Base-by-base conservation (phyloP, 257 asterid genomes). In the Cordia subcordata region DNA sequence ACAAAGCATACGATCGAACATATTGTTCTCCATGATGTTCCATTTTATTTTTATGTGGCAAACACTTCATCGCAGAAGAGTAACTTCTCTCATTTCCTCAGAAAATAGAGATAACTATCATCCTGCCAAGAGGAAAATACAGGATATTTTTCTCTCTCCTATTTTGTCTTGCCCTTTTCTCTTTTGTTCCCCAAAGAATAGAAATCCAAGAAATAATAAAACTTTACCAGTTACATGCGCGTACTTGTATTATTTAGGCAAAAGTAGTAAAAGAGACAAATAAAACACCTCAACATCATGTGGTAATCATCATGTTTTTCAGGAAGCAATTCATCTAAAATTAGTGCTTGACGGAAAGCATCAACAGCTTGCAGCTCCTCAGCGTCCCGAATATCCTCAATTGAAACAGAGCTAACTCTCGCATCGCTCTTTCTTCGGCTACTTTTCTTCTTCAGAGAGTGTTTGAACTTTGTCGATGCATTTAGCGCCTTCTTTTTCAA, bases 401-500 rank as follows among this genome's bases (percentile, higher is more conserved):
- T 91, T 15, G 94, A 88, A 63, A 91, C 95, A 55, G 95, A 84
- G 79, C 94, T 84, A 70, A 78, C 86, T 63, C 96, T 79, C 54
- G 79, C 98, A 53, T 82, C 88, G 62, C 85, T 81, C 79, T 85
- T 88, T 76, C 96, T 88, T 72, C 94, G 72, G 49, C 78, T 77
- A 75, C 89, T 76, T 81, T 91, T 91, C 83, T 91, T 88, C 85
- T 85, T 92, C 40, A 92, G 95, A 55, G 96, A 88, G 72, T 86
- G 99, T 68, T 88, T 92, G 78, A 92, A 88, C 78, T 85, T 88
- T 1, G 96, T 59, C 20, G 99, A 92, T 38, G 96, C 99, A 79
- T 83, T 82, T 63, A 92, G 75, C 53, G 96, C 99, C 77, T 86
- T 88, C 96, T 86, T 92, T 82, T 88, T 92, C 66, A 92, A 60